Base-by-base conservation (phyloP, 768 basidiomycete species). In the Trametes villosa region DNA sequence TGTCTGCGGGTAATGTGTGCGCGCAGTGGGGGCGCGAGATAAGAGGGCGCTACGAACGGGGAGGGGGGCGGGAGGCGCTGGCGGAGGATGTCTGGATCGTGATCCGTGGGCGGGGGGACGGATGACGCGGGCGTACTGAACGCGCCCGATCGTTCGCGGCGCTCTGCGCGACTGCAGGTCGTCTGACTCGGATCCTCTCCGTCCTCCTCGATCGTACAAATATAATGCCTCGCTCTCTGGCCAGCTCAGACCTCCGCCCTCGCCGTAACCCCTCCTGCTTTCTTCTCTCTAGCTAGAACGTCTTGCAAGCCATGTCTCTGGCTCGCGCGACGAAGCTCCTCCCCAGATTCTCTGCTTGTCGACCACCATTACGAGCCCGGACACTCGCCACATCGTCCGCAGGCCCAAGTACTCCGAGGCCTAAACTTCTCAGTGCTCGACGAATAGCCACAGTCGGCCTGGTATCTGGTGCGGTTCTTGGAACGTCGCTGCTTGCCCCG, bases 251-350 rank as follows among this genome's bases (percentile, higher is more conserved):
- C 15, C 27, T 17, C 22, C 42, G 17, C 30, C 9, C n/a, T 9
- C 29, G 13, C 48, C n/a, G 15, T 18, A 26, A 7, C 7, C 46
- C 12, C 15, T 8, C 22, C 38, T 15, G 9, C 29, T 22, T 30
- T 6, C 30, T 2, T 13, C 38, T 17, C 49, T 8, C 6, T 50
- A 22, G 11, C 40, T 15, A 15, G 15, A 24, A 8, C 33, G 22
- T 49, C 36, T 36, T 31, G 15, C 22, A 15, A 36, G 38, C 46
- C 52, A 60, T 60, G 60, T 55, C 47, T 22, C 41, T 50, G 33
- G 53, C 53, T 20, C 48, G 53, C 26, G 47, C 53, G 30, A 41
- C 53, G 17, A 56, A 29, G 13, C 54, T 57, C 18, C 26, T 54
- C 30, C 27, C 47, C 12, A 24, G 44, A 20, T 18, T 29, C 22